Evolutionary conservation across 2,329 filamentous ascomycete genomes (phyloP).

Genomic region (Tothia fuscella): DNA sequence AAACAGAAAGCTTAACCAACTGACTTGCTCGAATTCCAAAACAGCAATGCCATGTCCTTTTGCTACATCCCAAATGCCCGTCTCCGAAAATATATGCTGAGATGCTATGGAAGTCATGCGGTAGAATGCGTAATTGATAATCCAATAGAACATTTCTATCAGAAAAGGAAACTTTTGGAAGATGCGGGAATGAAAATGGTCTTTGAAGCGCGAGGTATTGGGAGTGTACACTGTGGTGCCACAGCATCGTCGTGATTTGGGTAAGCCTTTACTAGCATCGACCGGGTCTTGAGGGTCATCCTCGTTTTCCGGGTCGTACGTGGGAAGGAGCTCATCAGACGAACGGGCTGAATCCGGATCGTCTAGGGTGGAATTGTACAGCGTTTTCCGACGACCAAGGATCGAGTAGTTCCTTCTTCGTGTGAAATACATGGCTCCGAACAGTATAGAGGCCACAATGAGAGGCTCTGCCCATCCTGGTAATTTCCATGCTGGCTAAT

Average conservation of each 20-base stretch:
- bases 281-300: conserved; percentile 23
- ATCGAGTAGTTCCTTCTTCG: conserved; percentile 34
- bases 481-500: conserved; percentile 27
- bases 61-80: conserved; percentile 43
- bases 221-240: conserved; percentile 44
- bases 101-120: conserved; percentile 44
- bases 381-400: conserved; percentile 19
- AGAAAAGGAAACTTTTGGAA: conserved; percentile 58
- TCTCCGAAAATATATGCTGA: conserved; percentile 39
- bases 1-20: conserved; percentile 39
- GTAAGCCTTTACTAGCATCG: conserved; percentile 27
- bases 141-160: conserved; percentile 65
- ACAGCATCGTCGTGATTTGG: conserved; percentile 40
- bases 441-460: conserved; percentile 39
- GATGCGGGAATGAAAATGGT: conserved; percentile 48
- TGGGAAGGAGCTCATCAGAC: conserved; percentile 27
- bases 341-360: conserved; percentile 23
- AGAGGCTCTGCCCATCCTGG: conserved; percentile 31
- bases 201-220: conserved; percentile 49
- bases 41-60: conserved; percentile 44
- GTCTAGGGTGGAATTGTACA: conserved; percentile 24
- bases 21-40: conserved; percentile 43
- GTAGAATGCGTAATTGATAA: conserved; percentile 53
- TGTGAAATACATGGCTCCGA: conserved; percentile 37
- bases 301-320: conserved; percentile 24